Evolutionary conservation across 208 protist species (phyloP), one percentile per base, ranked within the genome.

Genomic region (Naegleria fowleri): DNA sequence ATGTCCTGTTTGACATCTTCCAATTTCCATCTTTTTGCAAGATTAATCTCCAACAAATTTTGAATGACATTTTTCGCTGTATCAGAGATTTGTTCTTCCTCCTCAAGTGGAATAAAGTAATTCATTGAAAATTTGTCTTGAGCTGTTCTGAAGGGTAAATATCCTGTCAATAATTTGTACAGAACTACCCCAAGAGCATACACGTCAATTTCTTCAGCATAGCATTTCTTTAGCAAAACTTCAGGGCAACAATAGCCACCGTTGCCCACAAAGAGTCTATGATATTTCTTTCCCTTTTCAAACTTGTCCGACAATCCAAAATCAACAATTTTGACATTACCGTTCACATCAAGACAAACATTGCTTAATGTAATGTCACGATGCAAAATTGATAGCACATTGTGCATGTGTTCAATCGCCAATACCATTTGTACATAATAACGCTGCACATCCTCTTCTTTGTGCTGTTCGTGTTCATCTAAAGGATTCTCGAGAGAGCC

Each of bases 121-220:
- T 48, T 22, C 15, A 36, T 58, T 38, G 15, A 36, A 39, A 88
- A 38, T 58, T 19, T 88, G 6, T 58, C 41, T 36, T 88, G 5
- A 58, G 84, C 41, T 9, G 16, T 58, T 25, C 25, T 2, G 25
- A 90, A 90, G 3, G 86, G 86, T 0, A 76, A 40, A 41, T 40
- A 90, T 43, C 86, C 86, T 76, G 51, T 76, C 0, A 90, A 15
- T 48, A 90, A 6, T 5, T 41, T 76, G 51, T 76, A 90, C 0
- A 76, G 36, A 16, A 36, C 16, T 6, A 59, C 43, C n/a, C 86
- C 86, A 5, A 76, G 75, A 76, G 86, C 43, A n/a, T 43, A 90
- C 11, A 90, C 25, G 29, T 90, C 86, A 76, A 59, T n/a, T 76
- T 90, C 86, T 1, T 43, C 41, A 43, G 41, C 86, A 41, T 90